Evolutionary conservation across 129 eudicot genomes (phyloP).

Genomic region (Flaveria trinervia): DNA sequence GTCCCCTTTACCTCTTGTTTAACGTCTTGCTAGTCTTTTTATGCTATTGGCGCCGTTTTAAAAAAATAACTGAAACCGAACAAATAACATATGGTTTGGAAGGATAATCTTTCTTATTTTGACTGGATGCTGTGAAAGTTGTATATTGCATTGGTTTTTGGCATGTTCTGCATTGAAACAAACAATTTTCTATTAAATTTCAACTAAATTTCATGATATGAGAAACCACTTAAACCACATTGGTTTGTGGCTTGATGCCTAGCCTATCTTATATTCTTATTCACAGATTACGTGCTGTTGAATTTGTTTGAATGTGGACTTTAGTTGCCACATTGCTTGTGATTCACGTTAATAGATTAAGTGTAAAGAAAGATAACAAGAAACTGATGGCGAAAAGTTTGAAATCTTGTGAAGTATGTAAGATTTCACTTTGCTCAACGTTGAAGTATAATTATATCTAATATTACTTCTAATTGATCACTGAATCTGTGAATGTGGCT

Average conservation of each 20-base stretch:
- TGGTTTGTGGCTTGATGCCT: not conserved
- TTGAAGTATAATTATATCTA: constrained; percentile 15
- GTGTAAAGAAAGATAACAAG: constrained; percentile 14
- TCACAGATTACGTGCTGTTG: constrained; percentile 6
- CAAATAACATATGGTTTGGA: not conserved
- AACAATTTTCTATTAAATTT: not conserved
- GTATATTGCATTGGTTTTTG: constrained; percentile 10
- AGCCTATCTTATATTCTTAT: not conserved
- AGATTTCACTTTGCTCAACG: constrained; percentile 9
- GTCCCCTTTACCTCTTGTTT: too few species aligned
- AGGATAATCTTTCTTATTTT: too few species aligned
- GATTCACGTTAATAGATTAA: not conserved
- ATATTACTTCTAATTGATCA: constrained; percentile 1
- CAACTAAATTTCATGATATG: not conserved
- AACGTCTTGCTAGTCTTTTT: too few species aligned
- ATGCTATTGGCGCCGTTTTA: too few species aligned
- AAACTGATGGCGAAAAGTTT: not conserved
- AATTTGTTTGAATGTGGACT: constrained; percentile 9
- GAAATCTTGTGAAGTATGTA: not conserved
- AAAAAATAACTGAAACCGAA: too few species aligned
- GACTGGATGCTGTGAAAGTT: not conserved
- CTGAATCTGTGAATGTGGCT: not conserved
- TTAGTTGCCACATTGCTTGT: constrained; percentile 1
- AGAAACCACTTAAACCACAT: not conserved
- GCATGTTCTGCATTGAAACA: not conserved